Evolutionary conservation across 306 rosid species (phyloP), one percentile per base, ranked within the genome.

Genomic region (Purshia tridentata): DNA sequence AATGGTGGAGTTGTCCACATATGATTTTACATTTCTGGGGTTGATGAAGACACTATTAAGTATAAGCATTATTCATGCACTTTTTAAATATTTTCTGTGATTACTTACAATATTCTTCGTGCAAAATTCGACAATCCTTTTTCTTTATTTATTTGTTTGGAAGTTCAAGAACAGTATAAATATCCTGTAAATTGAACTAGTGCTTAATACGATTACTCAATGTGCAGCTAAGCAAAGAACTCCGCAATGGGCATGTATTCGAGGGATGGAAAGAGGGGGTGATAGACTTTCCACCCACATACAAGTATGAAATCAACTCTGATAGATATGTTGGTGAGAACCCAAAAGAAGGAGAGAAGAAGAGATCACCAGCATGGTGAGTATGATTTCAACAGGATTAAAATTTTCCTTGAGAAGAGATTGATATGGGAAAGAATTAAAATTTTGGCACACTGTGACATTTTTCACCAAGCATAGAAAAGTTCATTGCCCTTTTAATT

Each of bases 351-450:
- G 95, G 96, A 16, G 97, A 89, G 76, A 91, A 91, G 90, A 93
- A 67, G 68, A 85, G 99, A 83, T 82, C 97, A 76, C 99, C 99
- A 48, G 99, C 99, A 49, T 94, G 99, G 99, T 94, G 72, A 84
- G 88, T 79, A 53, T 72, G 67, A 42, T 59, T 22, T 64, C 35
- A 29, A 29, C 35, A 1, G 18, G 58, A 47, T 71, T 37, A 22
- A 48, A 44, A 16, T 35, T 47, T 15, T 4, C 2, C 13, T 12
- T 65, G 7, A 45, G 2, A 19, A 19, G 29, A 19, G 52, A n/a
- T 44, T 42, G 9, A 11, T 42, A 11, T 23, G 53, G 53, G 22
- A 16, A 45, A 45, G 44, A 11, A 6, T 20, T 23, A 20, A 8
- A n/a, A 6, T 44, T 72, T 20, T 12, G 18, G 52, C 15, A 69